Conservation (phyloP, 176 grass and related monocot species). For the Musa acuminata region DNA sequence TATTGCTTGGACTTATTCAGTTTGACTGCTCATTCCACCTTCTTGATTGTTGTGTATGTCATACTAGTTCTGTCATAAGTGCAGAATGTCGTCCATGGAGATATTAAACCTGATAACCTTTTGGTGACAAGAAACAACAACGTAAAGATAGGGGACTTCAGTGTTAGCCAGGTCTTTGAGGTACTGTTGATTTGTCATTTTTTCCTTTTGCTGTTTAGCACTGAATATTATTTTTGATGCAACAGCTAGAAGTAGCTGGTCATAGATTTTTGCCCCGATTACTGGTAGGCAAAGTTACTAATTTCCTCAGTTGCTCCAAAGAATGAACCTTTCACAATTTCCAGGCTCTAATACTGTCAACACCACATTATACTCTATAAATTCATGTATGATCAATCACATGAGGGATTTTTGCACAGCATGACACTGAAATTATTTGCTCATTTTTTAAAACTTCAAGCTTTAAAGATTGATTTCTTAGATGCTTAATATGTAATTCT, state of each 20-base stretch:
- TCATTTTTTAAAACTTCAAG: too few relatives aligned
- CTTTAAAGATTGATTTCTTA: too few relatives aligned
- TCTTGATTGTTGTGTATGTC: neutral
- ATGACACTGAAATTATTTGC: too few relatives aligned
- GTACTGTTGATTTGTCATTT: neutral
- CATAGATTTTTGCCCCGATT: too few relatives aligned
- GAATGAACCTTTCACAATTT: too few relatives aligned
- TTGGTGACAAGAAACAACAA: slow-evolving; percentile 12
- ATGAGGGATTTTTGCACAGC: too few relatives aligned
- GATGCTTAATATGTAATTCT: too few relatives aligned
- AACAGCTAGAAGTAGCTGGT: neutral
- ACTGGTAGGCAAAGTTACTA: too few relatives aligned
- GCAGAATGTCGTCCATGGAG: slow-evolving; percentile 17
- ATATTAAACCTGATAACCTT: slow-evolving; percentile 20
- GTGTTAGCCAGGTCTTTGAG: slow-evolving; percentile 24
- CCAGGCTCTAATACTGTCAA: too few relatives aligned
- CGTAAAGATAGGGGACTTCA: slow-evolving; percentile 14
- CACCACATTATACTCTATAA: too few relatives aligned
- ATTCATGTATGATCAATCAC: too few relatives aligned
- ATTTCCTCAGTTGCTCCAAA: too few relatives aligned
- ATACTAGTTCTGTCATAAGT: neutral
- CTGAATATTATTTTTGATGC: neutral
- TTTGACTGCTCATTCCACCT: neutral
- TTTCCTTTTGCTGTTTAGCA: neutral
- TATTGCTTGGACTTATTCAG: neutral